Percentiles rank a stretch among this genome's conserved stretches.
Conservation (phyloP, 306 rosid genomes). For the Cicer chorassanicum region DNA sequence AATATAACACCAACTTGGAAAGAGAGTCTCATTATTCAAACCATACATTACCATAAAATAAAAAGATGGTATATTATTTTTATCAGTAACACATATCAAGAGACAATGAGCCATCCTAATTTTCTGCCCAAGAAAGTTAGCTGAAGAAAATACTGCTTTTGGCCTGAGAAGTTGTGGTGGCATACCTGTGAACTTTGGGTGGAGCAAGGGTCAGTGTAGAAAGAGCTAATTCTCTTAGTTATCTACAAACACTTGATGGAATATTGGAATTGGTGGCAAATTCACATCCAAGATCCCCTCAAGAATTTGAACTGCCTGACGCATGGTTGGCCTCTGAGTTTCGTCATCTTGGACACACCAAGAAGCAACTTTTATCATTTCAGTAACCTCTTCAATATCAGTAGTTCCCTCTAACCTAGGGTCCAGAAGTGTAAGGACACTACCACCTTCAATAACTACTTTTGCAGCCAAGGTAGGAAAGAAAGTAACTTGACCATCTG, state of each 20-base stretch:
- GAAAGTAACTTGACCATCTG: slow-evolving; percentile 38
- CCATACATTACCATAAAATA: slow-evolving; percentile 2
- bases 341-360: slow-evolving; percentile 70
- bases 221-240: slow-evolving; percentile 38
- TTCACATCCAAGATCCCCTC: slow-evolving; percentile 51
- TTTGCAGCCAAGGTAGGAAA: slow-evolving; percentile 49
- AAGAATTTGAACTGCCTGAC: slow-evolving; percentile 58
- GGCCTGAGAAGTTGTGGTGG: slow-evolving; percentile 39
- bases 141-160: slow-evolving; percentile 37
- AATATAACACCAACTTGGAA: slow-evolving; percentile 10
- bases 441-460: slow-evolving; percentile 42
- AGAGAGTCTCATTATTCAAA: slow-evolving; percentile 25
- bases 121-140: slow-evolving; percentile 26
- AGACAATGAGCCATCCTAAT: slow-evolving; percentile 9
- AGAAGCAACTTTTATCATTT: slow-evolving; percentile 52
- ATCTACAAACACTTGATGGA: slow-evolving; percentile 44
- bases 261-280: slow-evolving; percentile 49
- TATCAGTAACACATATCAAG: slow-evolving; percentile 4
- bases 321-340: slow-evolving; percentile 54
- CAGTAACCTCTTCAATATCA: slow-evolving; percentile 47
- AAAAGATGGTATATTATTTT: not conserved
- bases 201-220: slow-evolving; percentile 53
- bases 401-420: slow-evolving; percentile 47
- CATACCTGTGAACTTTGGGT: slow-evolving; percentile 43
- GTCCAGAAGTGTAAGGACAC: slow-evolving; percentile 45